These are phyloP conservation scores for Sclerotinia spermophila DNA, from an alignment of 2,329 filamentous ascomycete species.

Conservation along the genomic window DNA sequence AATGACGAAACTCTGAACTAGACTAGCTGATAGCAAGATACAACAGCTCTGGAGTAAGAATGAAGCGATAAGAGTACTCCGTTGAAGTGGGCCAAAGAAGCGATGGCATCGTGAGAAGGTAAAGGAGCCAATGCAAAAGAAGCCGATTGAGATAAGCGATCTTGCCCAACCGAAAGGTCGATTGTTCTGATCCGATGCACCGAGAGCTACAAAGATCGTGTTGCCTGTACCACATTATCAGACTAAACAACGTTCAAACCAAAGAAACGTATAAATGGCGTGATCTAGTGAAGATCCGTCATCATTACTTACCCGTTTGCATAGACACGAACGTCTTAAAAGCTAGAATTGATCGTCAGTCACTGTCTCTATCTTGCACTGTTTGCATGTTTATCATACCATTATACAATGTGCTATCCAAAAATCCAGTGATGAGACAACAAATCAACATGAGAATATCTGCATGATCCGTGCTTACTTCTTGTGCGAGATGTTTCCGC, in stretches of 20 bases:
- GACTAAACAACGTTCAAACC: no score
- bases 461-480: slow-evolving; percentile 16
- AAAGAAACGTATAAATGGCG: not conserved
- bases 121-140: slow-evolving; percentile 70
- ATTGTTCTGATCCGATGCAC: slow-evolving; percentile 54
- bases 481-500: slow-evolving; percentile 4
- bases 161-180: slow-evolving; percentile 62
- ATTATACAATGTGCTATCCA: slow-evolving; percentile 58
- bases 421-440: slow-evolving; percentile 72
- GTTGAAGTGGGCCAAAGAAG: slow-evolving; percentile 47
- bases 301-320: slow-evolving; percentile 60
- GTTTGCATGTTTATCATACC: slow-evolving; percentile 2
- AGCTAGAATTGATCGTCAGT: slow-evolving; percentile 16
- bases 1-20: slow-evolving; percentile 33
- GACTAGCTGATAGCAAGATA: slow-evolving; percentile 48
- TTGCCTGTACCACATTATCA: slow-evolving; percentile 50
- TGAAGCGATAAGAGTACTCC: slow-evolving; percentile 61
- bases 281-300: not conserved
- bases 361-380: not conserved
- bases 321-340: slow-evolving; percentile 22
- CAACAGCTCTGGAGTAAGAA: slow-evolving; percentile 52
- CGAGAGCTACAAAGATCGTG: slow-evolving; percentile 74
- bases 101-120: slow-evolving; percentile 67
- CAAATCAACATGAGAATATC: slow-evolving; percentile 53
- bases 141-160: slow-evolving; percentile 63